Conservation (phyloP, 805 yeast species). For the Henningerozyma blattae region DNA sequence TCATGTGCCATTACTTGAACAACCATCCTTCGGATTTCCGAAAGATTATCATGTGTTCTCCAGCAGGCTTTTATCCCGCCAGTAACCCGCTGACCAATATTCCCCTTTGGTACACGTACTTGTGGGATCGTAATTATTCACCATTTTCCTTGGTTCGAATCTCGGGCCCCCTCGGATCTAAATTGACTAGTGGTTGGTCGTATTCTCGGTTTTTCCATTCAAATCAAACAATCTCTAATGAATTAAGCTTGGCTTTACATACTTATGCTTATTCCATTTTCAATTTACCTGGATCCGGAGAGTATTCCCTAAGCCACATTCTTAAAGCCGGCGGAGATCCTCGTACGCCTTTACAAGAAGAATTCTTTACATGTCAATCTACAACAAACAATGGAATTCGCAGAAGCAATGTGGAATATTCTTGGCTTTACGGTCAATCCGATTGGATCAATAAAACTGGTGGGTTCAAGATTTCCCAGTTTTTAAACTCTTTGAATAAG, state of each 20-base stretch:
- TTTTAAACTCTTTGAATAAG: slow-evolving; percentile 11
- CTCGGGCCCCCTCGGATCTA: slow-evolving; percentile 75
- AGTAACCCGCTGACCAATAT: slow-evolving; percentile 35
- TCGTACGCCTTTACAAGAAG: slow-evolving; percentile 49
- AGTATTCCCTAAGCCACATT: slow-evolving; percentile 73
- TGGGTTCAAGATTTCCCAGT: slow-evolving; percentile 24
- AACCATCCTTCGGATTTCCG: slow-evolving; percentile 48
- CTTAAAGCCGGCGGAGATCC: slow-evolving; percentile 90
- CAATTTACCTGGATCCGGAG: slow-evolving; percentile 84
- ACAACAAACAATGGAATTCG: slow-evolving; percentile 16
- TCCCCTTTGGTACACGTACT: slow-evolving; percentile 65
- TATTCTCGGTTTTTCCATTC: slow-evolving; percentile 63
- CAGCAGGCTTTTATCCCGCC: slow-evolving; percentile 57
- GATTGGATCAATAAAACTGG: slow-evolving; percentile 55
- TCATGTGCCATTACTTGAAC: slow-evolving; percentile 57
- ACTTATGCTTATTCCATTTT: slow-evolving; percentile 74
- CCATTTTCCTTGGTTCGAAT: slow-evolving; percentile 75
- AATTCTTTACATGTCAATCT: slow-evolving; percentile 7
- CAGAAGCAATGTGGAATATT: slow-evolving; percentile 45
- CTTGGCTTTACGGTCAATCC: slow-evolving; percentile 77
- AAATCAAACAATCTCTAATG: slow-evolving; percentile 21
- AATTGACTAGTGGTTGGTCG: slow-evolving; percentile 83
- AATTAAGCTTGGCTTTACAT: slow-evolving; percentile 57
- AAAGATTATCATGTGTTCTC: slow-evolving; percentile 70
- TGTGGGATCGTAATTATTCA: slow-evolving; percentile 81